Base-by-base conservation (phyloP, 352 stramenopile genomes). In the Phytophthora hibernalis region DNA sequence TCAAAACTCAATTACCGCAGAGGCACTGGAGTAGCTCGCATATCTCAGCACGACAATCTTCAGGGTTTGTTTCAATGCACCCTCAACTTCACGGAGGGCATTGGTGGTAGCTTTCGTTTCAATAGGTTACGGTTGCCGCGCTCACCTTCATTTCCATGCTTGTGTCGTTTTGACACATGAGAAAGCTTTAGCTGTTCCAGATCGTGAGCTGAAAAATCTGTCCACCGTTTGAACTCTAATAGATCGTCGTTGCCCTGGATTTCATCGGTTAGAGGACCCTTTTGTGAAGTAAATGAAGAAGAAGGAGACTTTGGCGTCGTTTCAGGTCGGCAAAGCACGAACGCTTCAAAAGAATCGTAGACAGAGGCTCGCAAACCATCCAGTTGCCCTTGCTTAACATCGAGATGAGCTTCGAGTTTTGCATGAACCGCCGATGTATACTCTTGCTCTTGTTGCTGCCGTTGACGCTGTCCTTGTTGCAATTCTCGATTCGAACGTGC, bases 21-120 rank as follows among this genome's bases (percentile, higher is more conserved):
- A 89, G 62, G 38, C 75, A 80, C 31, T 84, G 63, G 1, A 89
- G 62, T 7, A 85, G 26, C 1, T 72, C 48, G 31, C 79, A 87
- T 38, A 91, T 82, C 48, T 91, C 80, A 5, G 58, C 40, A 9
- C 82, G 82, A 18, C 80, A 91, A 54, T 91, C 82, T 11, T 85
- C 66, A 0, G 82, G 82, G 7, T 62, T 65, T 18, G 58, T 31
- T 28, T 91, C 5, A 91, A 70, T 10, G 80, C 82, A n/a, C 61
- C 38, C 42, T 88, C 82, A 3, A 91, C 57, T 2, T 75, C 54
- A 18, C 54, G 43, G 15, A 91, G 80, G 28, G 80, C 43, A 21
- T 38, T 30, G 22, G 40, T 57, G 21, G 56, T 70, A 63, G 59
- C 42, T 55, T 68, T 62, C 15, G 50, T n/a, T 61, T 68, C 5